Conservation (phyloP, 1,284 basidiomycete species). For the Leccinum solheimii region DNA sequence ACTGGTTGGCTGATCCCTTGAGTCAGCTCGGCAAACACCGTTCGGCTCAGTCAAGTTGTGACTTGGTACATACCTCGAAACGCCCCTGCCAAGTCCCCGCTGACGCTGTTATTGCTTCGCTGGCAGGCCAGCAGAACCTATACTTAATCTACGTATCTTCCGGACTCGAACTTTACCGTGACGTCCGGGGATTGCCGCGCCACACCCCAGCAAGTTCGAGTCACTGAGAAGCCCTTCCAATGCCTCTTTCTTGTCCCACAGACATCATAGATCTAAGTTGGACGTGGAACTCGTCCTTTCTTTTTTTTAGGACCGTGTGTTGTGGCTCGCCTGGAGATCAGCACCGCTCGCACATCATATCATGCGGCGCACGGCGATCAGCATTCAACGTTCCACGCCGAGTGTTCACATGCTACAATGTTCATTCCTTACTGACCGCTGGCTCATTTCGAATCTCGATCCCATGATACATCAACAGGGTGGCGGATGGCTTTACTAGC, state of each 20-base stretch:
- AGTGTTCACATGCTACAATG: background rate
- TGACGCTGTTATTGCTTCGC: background rate
- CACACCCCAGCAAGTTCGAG: background rate
- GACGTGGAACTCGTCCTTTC: background rate
- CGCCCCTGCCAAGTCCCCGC: background rate
- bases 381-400: background rate
- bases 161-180: no score
- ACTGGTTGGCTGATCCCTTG: background rate
- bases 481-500: background rate
- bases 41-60: background rate
- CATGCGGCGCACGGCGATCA: background rate
- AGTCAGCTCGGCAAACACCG: background rate
- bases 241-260: no score
- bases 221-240: no score
- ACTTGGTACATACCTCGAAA: background rate
- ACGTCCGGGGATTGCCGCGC: background rate
- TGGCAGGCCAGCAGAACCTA: background rate
- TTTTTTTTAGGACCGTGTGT: background rate
- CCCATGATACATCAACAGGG: background rate
- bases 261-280: background rate
- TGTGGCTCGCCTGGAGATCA: background rate
- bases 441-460: background rate
- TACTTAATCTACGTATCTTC: background rate
- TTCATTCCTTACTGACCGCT: background rate
- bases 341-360: background rate